These are phyloP conservation scores for Sporothrix schenckii DNA, from an alignment of 2,329 filamentous ascomycete genomes.

Conservation along the genomic window DNA sequence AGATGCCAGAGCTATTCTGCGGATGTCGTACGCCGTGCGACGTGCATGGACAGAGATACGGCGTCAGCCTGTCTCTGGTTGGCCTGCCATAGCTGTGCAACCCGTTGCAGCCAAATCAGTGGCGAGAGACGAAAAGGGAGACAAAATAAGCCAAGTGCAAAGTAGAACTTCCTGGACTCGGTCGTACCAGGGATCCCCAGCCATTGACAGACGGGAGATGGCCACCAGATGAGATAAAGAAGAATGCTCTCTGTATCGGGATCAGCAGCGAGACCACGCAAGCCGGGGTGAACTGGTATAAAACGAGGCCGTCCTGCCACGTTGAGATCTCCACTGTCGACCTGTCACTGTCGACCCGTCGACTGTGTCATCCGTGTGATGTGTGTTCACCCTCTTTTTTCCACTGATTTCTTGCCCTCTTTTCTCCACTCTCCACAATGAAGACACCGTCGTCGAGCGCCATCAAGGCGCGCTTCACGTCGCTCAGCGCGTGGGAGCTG, in stretches of 20 bases:
- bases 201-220: background rate
- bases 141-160: background rate
- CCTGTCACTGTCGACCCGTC: background rate
- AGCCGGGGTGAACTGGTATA: constrained; percentile 4
- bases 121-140: background rate
- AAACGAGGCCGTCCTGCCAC: constrained; percentile 15
- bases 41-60: constrained; percentile 7
- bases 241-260: background rate
- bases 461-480: constrained; percentile 34
- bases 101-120: background rate
- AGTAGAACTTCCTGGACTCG: background rate
- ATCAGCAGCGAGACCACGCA: background rate
- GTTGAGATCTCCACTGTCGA: background rate
- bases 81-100: background rate
- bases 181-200: constrained; percentile 2
- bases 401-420: background rate
- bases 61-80: background rate
- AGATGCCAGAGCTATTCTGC: background rate
- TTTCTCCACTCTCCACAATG: constrained; percentile 30
- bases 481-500: constrained; percentile 40
- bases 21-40: background rate
- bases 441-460: constrained; percentile 26
- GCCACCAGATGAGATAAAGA: background rate
- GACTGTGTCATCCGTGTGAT: background rate
- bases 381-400: background rate